Conservation (phyloP, 2,329 filamentous ascomycete genomes). For the Metarhizium robertsii region DNA sequence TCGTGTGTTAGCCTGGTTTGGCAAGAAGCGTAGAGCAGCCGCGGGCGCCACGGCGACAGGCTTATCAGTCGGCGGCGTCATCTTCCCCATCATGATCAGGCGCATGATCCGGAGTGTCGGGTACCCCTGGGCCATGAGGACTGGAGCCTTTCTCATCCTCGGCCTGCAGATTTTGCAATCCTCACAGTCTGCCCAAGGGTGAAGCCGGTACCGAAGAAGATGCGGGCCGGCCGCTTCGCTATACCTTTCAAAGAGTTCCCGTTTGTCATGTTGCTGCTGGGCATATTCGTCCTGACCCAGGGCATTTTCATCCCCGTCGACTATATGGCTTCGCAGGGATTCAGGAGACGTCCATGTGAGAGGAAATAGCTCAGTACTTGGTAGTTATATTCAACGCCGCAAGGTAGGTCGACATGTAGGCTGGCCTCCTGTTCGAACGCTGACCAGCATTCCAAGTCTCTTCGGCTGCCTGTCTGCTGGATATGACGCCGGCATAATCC, state of each 20-base stretch:
- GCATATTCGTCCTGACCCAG: not conserved
- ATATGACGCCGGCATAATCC: not conserved
- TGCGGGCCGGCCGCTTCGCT: not conserved
- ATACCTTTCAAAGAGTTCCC: not conserved
- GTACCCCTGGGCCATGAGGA: constrained; percentile 23
- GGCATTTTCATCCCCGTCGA: not conserved
- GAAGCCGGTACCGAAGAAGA: not conserved
- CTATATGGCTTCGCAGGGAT: constrained; percentile 8
- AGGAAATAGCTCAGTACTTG: not conserved
- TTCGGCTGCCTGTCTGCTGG: not conserved
- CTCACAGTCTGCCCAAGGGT: not conserved
- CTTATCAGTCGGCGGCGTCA: constrained; percentile 21
- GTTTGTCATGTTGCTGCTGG: not conserved
- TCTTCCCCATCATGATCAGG: constrained; percentile 25
- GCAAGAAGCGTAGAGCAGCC: constrained; percentile 13
- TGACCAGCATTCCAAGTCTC: not conserved
- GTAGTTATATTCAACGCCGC: not conserved
- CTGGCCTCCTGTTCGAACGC: not conserved
- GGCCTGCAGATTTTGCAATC: not conserved
- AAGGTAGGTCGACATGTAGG: not conserved
- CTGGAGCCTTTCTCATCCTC: constrained; percentile 11
- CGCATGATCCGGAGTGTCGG: constrained; percentile 17
- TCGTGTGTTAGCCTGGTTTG: constrained; percentile 16
- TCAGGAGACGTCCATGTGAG: constrained; percentile 15
- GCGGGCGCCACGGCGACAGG: constrained; percentile 18